Percentiles rank a stretch among this genome's conserved stretches.
Evolutionary conservation across 495 filamentous ascomycete species (phyloP).

Genomic region (Penicillium cosmopolitanum): DNA sequence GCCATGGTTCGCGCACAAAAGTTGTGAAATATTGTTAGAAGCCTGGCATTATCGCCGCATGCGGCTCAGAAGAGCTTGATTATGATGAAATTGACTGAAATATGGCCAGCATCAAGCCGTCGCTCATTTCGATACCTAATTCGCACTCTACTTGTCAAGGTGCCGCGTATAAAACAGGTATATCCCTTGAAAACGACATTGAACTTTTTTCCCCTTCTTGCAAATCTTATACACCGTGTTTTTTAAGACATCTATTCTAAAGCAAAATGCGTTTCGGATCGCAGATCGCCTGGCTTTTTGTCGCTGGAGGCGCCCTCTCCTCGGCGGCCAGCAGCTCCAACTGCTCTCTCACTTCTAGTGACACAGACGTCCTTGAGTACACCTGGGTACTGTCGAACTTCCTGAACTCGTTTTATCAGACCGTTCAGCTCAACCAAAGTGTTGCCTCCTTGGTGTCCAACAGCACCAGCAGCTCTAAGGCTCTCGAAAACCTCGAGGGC

Average conservation of each 20-base stretch:
- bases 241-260: not conserved
- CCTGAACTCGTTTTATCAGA: conserved; percentile 30
- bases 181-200: not conserved
- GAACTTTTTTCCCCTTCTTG: not conserved
- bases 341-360: conserved; percentile 28
- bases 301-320: conserved; percentile 24
- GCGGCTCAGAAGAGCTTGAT: not conserved
- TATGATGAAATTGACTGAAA: not conserved
- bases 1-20: not conserved
- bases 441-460: conserved; percentile 27
- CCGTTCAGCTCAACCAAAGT: conserved; percentile 28
- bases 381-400: conserved; percentile 31
- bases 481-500: conserved; percentile 28
- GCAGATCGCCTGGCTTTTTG: conserved; percentile 17
- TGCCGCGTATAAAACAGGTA: not conserved
- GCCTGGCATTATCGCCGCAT: not conserved
- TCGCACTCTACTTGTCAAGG: not conserved
- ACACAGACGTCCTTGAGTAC: conserved; percentile 31
- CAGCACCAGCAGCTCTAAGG: conserved; percentile 22
- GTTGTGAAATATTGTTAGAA: not conserved
- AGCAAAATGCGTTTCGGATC: conserved; percentile 1
- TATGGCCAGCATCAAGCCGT: not conserved
- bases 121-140: not conserved
- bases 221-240: not conserved
- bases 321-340: conserved; percentile 10